A percentile compares a stretch with the other conserved stretches of the same genome.
Conservation (phyloP, 1,139 yeast species). For the Scheffersomyces quercinus region DNA sequence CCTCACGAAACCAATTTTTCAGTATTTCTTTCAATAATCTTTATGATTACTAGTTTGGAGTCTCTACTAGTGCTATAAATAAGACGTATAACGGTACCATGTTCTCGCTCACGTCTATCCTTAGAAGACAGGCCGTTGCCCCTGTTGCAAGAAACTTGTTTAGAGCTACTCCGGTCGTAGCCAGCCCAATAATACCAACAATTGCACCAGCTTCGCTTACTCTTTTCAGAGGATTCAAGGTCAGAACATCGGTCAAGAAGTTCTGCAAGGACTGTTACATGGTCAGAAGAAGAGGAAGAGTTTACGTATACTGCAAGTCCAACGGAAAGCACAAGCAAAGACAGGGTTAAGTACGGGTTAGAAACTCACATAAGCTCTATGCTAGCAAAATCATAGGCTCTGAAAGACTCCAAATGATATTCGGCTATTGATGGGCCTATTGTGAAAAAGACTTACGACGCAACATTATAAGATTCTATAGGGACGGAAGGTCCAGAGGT, state of each 20-base stretch:
- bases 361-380: neutral
- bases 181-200: constrained; percentile 8
- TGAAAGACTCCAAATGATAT: neutral
- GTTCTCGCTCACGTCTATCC: constrained; percentile 19
- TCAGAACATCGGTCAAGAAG: constrained; percentile 81
- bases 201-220: constrained; percentile 7
- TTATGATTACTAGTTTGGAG: no score
- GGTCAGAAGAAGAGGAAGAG: constrained; percentile 92
- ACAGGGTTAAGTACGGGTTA: constrained; percentile 60
- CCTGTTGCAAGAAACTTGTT: constrained; percentile 16
- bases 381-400: neutral
- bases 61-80: no score
- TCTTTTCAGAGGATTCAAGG: constrained; percentile 30
- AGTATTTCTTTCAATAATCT: no score
- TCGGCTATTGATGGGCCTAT: no score
- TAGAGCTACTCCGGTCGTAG: constrained; percentile 18
- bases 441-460: no score
- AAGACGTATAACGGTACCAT: constrained; percentile 5
- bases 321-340: constrained; percentile 96
- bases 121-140: constrained; percentile 15
- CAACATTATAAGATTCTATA: no score
- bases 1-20: no score
- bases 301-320: constrained; percentile 87
- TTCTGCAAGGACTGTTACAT: constrained; percentile 89
- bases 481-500: no score